A percentile compares a stretch with the other conserved stretches of the same genome.
phyloP scores from a whole-genome alignment of 768 basidiomycete species.

The Naganishia kalamii region DNA sequence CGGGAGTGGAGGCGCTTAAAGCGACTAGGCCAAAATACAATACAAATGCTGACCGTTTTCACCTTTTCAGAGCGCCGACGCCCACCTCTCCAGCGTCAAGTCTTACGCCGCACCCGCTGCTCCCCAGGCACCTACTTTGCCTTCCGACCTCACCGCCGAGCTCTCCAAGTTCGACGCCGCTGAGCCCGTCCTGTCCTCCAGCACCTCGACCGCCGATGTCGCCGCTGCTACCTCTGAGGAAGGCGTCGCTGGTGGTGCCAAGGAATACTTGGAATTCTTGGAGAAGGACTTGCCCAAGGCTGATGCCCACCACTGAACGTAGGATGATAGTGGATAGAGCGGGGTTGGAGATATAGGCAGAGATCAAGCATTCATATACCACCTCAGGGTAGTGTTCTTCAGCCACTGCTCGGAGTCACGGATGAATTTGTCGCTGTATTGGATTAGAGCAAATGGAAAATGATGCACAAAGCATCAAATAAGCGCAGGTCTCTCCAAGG shows the following conservation, averaged over 20 bases:
- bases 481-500: no score
- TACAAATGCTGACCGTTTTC: neutral
- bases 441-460: neutral
- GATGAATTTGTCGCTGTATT: neutral
- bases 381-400: neutral
- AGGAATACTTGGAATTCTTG: slow-evolving; percentile 70
- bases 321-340: neutral
- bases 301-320: slow-evolving; percentile 54
- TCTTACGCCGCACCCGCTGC: slow-evolving; percentile 65
- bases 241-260: slow-evolving; percentile 55
- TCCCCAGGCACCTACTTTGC: slow-evolving; percentile 69
- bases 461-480: neutral
- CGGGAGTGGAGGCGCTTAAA: neutral
- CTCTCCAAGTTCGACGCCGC: slow-evolving; percentile 73
- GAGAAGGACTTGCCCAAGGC: slow-evolving; percentile 70
- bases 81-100: slow-evolving; percentile 82
- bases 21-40: no score
- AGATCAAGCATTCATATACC: slow-evolving; percentile 6
- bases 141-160: slow-evolving; percentile 77
- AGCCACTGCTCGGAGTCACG: neutral
- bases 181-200: slow-evolving; percentile 56
- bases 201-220: slow-evolving; percentile 41
- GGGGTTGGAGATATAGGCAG: neutral
- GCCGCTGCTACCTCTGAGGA: slow-evolving; percentile 41
- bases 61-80: slow-evolving; percentile 69